Conservation (phyloP, 108 stramenopile genomes). For the Pseudonitzschia multiseries region DNA sequence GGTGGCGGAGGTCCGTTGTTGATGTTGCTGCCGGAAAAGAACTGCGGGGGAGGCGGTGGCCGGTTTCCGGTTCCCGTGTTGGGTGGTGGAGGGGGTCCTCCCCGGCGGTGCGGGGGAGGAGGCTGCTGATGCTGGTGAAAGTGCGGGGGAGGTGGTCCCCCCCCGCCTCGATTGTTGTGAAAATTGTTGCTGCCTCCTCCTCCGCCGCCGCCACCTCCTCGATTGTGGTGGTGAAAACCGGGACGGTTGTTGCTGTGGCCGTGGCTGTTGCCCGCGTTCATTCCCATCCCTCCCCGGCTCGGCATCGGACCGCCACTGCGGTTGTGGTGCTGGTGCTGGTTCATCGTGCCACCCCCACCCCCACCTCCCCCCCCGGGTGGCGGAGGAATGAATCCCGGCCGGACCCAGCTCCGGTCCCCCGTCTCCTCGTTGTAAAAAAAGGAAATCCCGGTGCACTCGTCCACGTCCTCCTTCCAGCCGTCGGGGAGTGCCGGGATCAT, state of each 20-base stretch:
- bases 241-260: background rate
- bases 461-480: slow-evolving; percentile 78
- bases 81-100: background rate
- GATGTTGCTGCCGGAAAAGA: too few relatives aligned
- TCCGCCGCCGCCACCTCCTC: background rate
- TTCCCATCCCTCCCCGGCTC: slow-evolving; percentile 16
- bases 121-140: slow-evolving; percentile 8
- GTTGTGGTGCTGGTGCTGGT: too few relatives aligned
- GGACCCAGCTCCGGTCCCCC: slow-evolving; percentile 79
- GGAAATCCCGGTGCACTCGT: slow-evolving; percentile 71
- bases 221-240: background rate
- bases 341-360: too few relatives aligned
- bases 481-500: slow-evolving; percentile 81
- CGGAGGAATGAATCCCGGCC: slow-evolving; percentile 86
- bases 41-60: too few relatives aligned
- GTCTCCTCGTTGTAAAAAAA: slow-evolving; percentile 66
- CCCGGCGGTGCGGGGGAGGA: too few relatives aligned
- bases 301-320: slow-evolving; percentile 12
- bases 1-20: too few relatives aligned
- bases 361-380: slow-evolving; percentile 42
- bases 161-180: background rate
- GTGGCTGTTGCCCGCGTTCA: background rate
- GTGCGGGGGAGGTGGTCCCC: background rate
- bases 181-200: too few relatives aligned
- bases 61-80: background rate